These are phyloP conservation scores for Dactylorhiza incarnata DNA, from an alignment of 106 monocot species.

Conservation along the genomic window DNA sequence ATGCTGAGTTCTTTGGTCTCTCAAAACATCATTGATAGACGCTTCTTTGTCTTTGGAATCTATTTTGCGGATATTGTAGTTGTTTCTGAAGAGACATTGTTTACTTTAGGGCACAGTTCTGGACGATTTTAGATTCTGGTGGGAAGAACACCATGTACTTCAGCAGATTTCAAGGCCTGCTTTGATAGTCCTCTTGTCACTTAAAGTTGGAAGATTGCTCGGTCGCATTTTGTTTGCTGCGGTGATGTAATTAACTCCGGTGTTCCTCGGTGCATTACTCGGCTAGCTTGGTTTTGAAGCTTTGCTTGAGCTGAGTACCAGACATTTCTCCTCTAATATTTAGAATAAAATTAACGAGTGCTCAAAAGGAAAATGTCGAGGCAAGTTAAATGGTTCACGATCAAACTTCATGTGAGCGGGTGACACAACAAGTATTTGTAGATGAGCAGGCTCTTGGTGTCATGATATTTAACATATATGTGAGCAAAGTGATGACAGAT, in stretches of 20 bases:
- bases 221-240: neutral
- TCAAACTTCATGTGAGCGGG: too few species aligned
- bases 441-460: too few species aligned
- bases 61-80: neutral
- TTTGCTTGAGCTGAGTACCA: neutral
- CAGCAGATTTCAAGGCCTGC: neutral
- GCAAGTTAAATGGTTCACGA: too few species aligned
- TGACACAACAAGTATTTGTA: too few species aligned
- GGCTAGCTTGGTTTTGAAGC: neutral
- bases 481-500: too few species aligned
- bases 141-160: neutral
- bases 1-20: neutral
- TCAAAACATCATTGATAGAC: neutral
- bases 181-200: neutral
- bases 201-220: neutral
- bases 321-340: constrained; percentile 1
- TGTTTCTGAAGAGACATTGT: neutral
- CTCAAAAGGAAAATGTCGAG: neutral
- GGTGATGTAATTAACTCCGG: neutral
- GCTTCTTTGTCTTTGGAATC: neutral
- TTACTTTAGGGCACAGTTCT: neutral
- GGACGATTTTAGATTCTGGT: neutral
- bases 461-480: too few species aligned
- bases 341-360: neutral
- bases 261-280: neutral